Evolutionary conservation across 1,284 basidiomycete species (phyloP).

Genomic region (Microbotryomycetes sp.): DNA sequence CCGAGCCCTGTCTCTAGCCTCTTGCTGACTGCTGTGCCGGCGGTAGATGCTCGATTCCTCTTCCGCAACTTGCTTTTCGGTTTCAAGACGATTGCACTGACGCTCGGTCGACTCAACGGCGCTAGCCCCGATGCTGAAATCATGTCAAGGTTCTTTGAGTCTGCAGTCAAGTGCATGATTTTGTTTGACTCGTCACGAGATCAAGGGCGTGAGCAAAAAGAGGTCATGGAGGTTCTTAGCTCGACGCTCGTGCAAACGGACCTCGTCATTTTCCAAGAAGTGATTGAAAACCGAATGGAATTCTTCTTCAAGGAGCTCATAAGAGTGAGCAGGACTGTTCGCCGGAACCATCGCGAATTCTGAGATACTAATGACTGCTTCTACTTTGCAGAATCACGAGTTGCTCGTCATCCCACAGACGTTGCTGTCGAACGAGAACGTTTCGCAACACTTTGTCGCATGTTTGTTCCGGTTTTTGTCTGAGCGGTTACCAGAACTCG

Average conservation of each 20-base stretch:
- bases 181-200: slow-evolving; percentile 68
- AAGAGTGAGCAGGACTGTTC: slow-evolving; percentile 35
- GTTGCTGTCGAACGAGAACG: slow-evolving; percentile 73
- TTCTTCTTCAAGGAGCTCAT: slow-evolving; percentile 75
- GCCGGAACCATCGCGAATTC: slow-evolving; percentile 32
- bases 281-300: slow-evolving; percentile 75
- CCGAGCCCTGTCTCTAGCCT: neutral
- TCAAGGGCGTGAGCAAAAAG: slow-evolving; percentile 66
- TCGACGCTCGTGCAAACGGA: slow-evolving; percentile 73
- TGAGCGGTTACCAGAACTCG: slow-evolving; percentile 71
- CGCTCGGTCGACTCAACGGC: slow-evolving; percentile 62
- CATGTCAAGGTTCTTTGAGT: slow-evolving; percentile 79
- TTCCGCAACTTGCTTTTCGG: slow-evolving; percentile 86
- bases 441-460: slow-evolving; percentile 84
- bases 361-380: slow-evolving; percentile 26
- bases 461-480: slow-evolving; percentile 86
- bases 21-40: neutral
- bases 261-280: slow-evolving; percentile 84
- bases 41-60: slow-evolving; percentile 69
- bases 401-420: slow-evolving; percentile 81
- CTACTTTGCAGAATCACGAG: slow-evolving; percentile 52
- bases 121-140: slow-evolving; percentile 71
- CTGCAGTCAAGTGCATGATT: slow-evolving; percentile 74
- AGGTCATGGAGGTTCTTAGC: slow-evolving; percentile 79
- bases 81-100: slow-evolving; percentile 60